Evolutionary conservation across 2,329 filamentous ascomycete species (phyloP).

Genomic region (Pseudocercospora vitis): DNA sequence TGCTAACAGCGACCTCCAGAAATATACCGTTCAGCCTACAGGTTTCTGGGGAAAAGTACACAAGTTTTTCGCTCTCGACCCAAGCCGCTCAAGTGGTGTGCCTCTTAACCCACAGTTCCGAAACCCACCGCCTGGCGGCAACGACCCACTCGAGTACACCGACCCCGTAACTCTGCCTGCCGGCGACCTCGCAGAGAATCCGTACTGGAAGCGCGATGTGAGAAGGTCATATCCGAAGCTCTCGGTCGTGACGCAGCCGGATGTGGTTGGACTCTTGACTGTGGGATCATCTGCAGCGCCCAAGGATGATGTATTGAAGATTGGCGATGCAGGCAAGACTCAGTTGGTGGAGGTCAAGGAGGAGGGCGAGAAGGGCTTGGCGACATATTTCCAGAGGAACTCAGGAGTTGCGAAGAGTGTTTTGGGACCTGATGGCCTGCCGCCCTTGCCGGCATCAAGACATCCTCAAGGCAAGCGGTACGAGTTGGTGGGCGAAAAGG

Average conservation of each 20-base stretch:
- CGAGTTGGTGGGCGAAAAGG: conserved; percentile 68
- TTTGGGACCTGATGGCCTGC: conserved; percentile 74
- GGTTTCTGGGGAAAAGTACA: conserved; percentile 87
- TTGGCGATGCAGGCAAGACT: conserved; percentile 71
- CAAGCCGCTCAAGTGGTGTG: conserved; percentile 84
- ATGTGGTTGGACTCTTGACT: conserved; percentile 79
- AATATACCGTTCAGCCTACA: conserved; percentile 89
- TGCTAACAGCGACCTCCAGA: conserved; percentile 55
- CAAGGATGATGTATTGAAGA: conserved; percentile 72
- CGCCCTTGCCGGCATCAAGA: conserved; percentile 79
- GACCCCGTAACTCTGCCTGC: conserved; percentile 84
- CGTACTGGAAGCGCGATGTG: conserved; percentile 92
- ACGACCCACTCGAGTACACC: conserved; percentile 70
- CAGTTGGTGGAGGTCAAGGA: conserved; percentile 75
- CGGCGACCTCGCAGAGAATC: conserved; percentile 83
- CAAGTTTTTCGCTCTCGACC: conserved; percentile 74
- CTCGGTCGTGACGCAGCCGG: conserved; percentile 77
- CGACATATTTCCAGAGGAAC: conserved; percentile 70
- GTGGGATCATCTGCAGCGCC: conserved; percentile 80
- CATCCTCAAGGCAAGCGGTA: conserved; percentile 65
- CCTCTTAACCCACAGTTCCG: conserved; percentile 92
- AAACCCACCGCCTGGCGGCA: conserved; percentile 74
- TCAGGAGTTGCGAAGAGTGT: conserved; percentile 56
- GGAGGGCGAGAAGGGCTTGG: conserved; percentile 71
- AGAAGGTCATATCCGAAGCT: conserved; percentile 79